Percentiles rank a stretch among this genome's conserved stretches.
Conservation (phyloP, 805 yeast species). For the Wickerhamiella kurtzmanii region DNA sequence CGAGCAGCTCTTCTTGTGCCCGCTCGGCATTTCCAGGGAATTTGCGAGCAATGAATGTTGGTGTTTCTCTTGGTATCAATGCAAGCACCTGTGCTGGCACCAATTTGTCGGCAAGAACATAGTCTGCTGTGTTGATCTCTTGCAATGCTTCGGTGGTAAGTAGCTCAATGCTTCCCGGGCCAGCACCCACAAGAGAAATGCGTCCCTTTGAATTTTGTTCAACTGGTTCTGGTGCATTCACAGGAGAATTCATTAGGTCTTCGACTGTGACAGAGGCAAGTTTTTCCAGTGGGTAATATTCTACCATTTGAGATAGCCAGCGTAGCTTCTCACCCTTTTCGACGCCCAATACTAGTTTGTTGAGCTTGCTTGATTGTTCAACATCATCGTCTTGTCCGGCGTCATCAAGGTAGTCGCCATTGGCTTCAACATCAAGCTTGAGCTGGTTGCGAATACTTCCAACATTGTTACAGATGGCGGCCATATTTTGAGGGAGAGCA, state of each 20-base stretch:
- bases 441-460: conserved; percentile 46
- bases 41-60: conserved; percentile 74
- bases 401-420: conserved; percentile 29
- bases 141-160: conserved; percentile 75
- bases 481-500: conserved; percentile 56
- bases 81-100: conserved; percentile 82
- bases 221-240: conserved; percentile 1
- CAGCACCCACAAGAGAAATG: conserved; percentile 81
- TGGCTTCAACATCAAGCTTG: background rate
- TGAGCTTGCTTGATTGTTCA: conserved; percentile 44
- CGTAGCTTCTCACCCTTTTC: conserved; percentile 38
- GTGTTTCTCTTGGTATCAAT: conserved; percentile 63
- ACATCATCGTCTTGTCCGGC: conserved; percentile 37
- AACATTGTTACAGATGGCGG: conserved; percentile 50
- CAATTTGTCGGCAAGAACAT: conserved; percentile 76
- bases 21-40: conserved; percentile 94
- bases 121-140: conserved; percentile 69
- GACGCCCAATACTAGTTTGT: conserved; percentile 48
- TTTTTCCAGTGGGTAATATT: conserved; percentile 66
- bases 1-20: conserved; percentile 75
- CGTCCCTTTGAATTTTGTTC: conserved; percentile 31
- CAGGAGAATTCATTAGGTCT: conserved; percentile 31
- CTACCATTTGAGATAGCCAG: conserved; percentile 84
- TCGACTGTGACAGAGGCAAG: conserved; percentile 47
- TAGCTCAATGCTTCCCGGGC: conserved; percentile 79